Base-by-base conservation (phyloP, 1,284 basidiomycete genomes). In the Peniophora sp. region DNA sequence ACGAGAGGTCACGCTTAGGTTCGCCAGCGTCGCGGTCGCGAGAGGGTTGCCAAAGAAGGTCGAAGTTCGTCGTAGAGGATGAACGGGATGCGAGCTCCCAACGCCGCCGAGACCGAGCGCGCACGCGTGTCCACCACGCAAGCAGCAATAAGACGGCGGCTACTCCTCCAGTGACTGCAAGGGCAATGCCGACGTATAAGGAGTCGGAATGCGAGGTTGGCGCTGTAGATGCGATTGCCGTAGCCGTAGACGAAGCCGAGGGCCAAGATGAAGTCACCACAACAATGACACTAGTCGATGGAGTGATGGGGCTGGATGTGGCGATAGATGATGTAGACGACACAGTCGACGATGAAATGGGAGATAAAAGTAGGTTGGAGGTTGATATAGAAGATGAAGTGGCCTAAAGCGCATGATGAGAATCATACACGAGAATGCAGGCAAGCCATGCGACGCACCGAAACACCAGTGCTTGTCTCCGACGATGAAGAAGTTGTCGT, bases 141-240 rank as follows among this genome's bases (percentile, higher is more conserved):
- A 72, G 55, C 20, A 71, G 47, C 2, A 70, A 69, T 16, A 69
- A 63, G 23, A 76, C 34, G 39, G 69, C 59, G 3, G 69, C 70
- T 27, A 72, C 56, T 16, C 63, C 66, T 6, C 68, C 64, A 24
- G 79, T 68, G 3, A 60, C 59, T 10, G 69, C 74, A 11, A 79
- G 60, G 6, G 67, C 65, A 49, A 79, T 69, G 11, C 69, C 76
- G 20, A 73, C 59, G 56, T 74, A 75, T 55, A 73, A 66, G 19
- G 69, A 63, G 5, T 70, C 59, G n/a, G 59, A 59, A 45, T 70
- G 68, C 9, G 59, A 58, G 22, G 52, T 10, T 16, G 35, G 27
- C 1, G 50, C 35, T 19, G 22, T 34, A 8, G 41, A 23, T 10
- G 51, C 45, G 24, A 44, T 17, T 22, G 23, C 47, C 3, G 19